Conservation (phyloP, 805 yeast species). For the Blastobotrys americana region DNA sequence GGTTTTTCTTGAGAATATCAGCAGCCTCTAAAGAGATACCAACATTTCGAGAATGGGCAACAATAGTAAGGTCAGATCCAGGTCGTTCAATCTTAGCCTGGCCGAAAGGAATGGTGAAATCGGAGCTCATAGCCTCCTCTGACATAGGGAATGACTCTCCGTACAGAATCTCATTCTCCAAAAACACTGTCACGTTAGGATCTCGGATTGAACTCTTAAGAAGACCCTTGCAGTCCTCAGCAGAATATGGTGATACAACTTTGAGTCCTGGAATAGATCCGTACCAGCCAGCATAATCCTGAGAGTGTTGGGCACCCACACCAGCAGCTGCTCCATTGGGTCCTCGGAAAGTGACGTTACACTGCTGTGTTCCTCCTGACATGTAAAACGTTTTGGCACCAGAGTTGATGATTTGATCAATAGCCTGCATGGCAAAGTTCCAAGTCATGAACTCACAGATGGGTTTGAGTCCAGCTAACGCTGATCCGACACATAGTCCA, state of each 20-base stretch:
- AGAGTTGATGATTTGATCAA: conserved; percentile 96
- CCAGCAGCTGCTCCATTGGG: conserved; percentile 99
- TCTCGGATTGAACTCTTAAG: conserved; percentile 95
- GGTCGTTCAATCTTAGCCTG: conserved; percentile 91
- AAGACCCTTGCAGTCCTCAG: conserved; percentile 94
- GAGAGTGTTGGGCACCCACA: conserved; percentile 99
- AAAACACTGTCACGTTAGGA: conserved; percentile 94
- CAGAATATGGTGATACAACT: conserved; percentile 90
- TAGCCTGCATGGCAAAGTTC: conserved; percentile 99
- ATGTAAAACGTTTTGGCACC: conserved; percentile 98
- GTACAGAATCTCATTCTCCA: conserved; percentile 92
- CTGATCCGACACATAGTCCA: conserved; percentile 91
- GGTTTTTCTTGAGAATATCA: conserved; percentile 69
- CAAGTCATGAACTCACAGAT: conserved; percentile 98
- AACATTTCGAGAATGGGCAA: conserved; percentile 89
- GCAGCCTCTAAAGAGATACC: conserved; percentile 86
- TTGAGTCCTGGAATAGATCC: conserved; percentile 97
- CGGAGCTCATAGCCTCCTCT: conserved; percentile 83
- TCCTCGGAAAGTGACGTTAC: conserved; percentile 97
- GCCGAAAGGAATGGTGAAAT: conserved; percentile 88
- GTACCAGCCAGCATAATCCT: conserved; percentile 96
- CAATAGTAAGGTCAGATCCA: conserved; percentile 85
- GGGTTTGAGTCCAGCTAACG: conserved; percentile 94
- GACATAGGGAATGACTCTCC: conserved; percentile 86
- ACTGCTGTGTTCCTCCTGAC: conserved; percentile 98